Percentiles rank a stretch among this genome's conserved stretches.
Conservation (phyloP, 2,329 filamentous ascomycete species). For the Monilinia laxa region DNA sequence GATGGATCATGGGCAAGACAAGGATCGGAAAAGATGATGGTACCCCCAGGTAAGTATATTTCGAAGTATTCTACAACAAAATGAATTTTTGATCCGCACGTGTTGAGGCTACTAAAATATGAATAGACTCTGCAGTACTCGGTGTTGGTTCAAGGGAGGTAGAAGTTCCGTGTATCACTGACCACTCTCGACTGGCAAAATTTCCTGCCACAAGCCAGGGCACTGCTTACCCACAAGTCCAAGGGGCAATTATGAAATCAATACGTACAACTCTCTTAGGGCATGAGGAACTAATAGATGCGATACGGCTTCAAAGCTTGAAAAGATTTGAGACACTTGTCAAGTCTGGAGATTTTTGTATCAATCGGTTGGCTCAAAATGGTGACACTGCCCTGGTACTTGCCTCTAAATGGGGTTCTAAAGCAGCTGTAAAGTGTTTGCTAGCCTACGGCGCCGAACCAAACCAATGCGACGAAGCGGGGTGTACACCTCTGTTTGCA, state of each 20-base stretch:
- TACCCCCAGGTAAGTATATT: conserved; percentile 22
- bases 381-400: conserved; percentile 22
- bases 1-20: conserved; percentile 23
- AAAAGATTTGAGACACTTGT: conserved; percentile 17
- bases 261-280: conserved; percentile 11
- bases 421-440: conserved; percentile 18
- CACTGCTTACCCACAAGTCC: conserved; percentile 21
- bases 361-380: conserved; percentile 12
- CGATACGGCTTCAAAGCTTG: not conserved
- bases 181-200: conserved; percentile 21
- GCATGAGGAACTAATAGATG: conserved; percentile 21
- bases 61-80: not conserved
- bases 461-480: conserved; percentile 15
- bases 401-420: conserved; percentile 13
- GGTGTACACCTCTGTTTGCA: conserved; percentile 19
- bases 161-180: conserved; percentile 21
- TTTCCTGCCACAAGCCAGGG: conserved; percentile 21
- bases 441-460: conserved; percentile 18
- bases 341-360: conserved; percentile 18
- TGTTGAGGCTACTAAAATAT: not conserved
- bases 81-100: not conserved
- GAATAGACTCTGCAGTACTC: conserved; percentile 18
- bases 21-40: conserved; percentile 23
- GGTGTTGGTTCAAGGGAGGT: conserved; percentile 20
- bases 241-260: conserved; percentile 20